A percentile compares a stretch with the other conserved stretches of the same genome.
Evolutionary conservation across 2,329 filamentous ascomycete genomes (phyloP).

Genomic region (Fusarium scirpi): DNA sequence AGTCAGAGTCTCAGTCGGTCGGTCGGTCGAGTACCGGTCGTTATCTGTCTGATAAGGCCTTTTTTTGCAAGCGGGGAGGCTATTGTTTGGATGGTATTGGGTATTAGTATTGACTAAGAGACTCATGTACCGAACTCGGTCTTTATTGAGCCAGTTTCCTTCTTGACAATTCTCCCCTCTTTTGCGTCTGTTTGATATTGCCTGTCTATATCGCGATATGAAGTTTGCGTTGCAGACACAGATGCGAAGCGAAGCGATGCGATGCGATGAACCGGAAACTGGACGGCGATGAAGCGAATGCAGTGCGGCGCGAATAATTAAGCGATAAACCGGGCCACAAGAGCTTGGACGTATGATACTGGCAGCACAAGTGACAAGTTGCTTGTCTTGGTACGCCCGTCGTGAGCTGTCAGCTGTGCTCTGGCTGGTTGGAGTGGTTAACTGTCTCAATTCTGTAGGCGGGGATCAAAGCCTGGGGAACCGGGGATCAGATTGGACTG

Average conservation of each 20-base stretch:
- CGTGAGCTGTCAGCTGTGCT: slow-evolving; percentile 33
- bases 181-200: background rate
- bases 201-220: background rate
- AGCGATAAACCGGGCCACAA: slow-evolving; percentile 30
- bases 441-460: slow-evolving; percentile 31
- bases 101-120: slow-evolving; percentile 40
- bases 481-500: slow-evolving; percentile 41
- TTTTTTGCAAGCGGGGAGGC: slow-evolving; percentile 44
- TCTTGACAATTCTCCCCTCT: background rate
- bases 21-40: slow-evolving; percentile 37
- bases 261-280: slow-evolving; percentile 19
- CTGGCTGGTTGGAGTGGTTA: slow-evolving; percentile 28
- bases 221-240: background rate
- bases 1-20: slow-evolving; percentile 6
- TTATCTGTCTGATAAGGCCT: slow-evolving; percentile 46
- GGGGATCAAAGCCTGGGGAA: slow-evolving; percentile 41
- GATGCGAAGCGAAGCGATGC: background rate
- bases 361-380: slow-evolving; percentile 22
- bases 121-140: slow-evolving; percentile 35
- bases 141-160: slow-evolving; percentile 29
- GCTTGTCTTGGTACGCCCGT: slow-evolving; percentile 41
- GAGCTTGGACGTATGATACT: background rate
- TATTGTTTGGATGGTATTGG: slow-evolving; percentile 10
- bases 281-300: slow-evolving; percentile 22
- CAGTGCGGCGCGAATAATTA: slow-evolving; percentile 10